Base-by-base conservation (phyloP, 129 eudicot genomes). In the Centella asiatica region DNA sequence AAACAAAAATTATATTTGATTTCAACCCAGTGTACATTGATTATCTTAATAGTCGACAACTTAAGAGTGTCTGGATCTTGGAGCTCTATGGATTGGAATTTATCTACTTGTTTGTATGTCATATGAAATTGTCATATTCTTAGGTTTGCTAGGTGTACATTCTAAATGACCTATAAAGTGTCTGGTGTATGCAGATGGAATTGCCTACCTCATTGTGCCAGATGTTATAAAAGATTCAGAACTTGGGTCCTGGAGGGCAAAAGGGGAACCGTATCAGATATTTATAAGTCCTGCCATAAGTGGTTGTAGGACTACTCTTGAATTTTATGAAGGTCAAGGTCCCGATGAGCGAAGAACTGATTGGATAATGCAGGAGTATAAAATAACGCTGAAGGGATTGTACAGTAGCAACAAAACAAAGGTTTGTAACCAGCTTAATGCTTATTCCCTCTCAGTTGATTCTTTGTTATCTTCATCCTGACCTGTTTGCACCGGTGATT, bases 301-400 rank as follows among this genome's bases (percentile, higher is more conserved):
- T 66, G 97, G 97, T 76, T 77, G 85, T 77, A 89, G 92, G 60
- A 76, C 80, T 32, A 85, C 97, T 34, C 75, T 76, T n/a, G 80
- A 78, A 33, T 89, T 68, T 56, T 71, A 70, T 57, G 76, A 83
- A 76, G 85, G 87, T 52, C 65, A 10, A 40, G 53, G 74, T 32
- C 75, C 77, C 62, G 22, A 56, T 28, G 81, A 44, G 25, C 57
- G 74, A 54, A 68, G 65, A 79, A 89, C 95, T 52, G 74, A 76
- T 52, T 89, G 90, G 90, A 61, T 85, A 25, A 82, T 85, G 90
- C 97, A 82, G 60, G 81, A 85, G 73, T 89, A 80, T 72, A 61
- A 63, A 45, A 65, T 83, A 51, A 81, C 79, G 14, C 76, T 39
- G 2, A 73, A 72, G 19, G 76, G 44, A 34, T 15, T 29, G 40